Evolutionary conservation across 768 basidiomycete species (phyloP).

Genomic region (Boletellus sp.): DNA sequence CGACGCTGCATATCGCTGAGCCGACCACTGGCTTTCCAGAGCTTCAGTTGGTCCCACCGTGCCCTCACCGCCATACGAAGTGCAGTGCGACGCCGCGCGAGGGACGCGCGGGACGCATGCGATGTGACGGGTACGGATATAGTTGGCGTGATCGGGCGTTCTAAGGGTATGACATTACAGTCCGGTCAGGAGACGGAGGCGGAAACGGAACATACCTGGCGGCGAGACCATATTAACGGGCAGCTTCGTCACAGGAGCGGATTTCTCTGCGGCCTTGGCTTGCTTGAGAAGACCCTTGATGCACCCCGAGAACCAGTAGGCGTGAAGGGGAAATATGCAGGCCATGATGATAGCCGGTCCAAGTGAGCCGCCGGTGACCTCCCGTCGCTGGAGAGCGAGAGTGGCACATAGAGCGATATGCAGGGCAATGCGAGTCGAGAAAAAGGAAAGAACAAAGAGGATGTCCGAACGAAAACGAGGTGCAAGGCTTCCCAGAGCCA

Average conservation of each 20-base stretch:
- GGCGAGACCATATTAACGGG: neutral
- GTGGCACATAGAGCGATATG: constrained; percentile 39
- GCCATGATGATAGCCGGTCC: constrained; percentile 39
- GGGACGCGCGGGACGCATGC: constrained; percentile 19
- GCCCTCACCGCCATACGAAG: constrained; percentile 27
- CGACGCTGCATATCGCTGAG: constrained; percentile 28
- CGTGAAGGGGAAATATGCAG: constrained; percentile 47
- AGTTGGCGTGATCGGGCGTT: constrained; percentile 13
- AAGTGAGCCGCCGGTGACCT: constrained; percentile 32
- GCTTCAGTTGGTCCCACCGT: constrained; percentile 28
- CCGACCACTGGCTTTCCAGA: constrained; percentile 26
- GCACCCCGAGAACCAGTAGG: constrained; percentile 51
- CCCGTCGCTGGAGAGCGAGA: constrained; percentile 29
- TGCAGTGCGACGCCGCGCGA: constrained; percentile 26
- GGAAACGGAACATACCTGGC: constrained; percentile 9
- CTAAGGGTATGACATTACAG: constrained; percentile 10
- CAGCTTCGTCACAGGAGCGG: constrained; percentile 1
- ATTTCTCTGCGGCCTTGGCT: constrained; percentile 5
- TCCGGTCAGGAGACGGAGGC: neutral
- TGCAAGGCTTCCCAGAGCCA: constrained; percentile 43
- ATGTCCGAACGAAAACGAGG: constrained; percentile 45
- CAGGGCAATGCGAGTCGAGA: constrained; percentile 47
- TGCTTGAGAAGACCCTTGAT: constrained; percentile 44
- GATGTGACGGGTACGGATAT: constrained; percentile 1
- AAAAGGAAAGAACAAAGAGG: constrained; percentile 48